phyloP scores from a whole-genome alignment of 192 early-diverging fungal species.

The Tieghemiomyces parasiticus region DNA sequence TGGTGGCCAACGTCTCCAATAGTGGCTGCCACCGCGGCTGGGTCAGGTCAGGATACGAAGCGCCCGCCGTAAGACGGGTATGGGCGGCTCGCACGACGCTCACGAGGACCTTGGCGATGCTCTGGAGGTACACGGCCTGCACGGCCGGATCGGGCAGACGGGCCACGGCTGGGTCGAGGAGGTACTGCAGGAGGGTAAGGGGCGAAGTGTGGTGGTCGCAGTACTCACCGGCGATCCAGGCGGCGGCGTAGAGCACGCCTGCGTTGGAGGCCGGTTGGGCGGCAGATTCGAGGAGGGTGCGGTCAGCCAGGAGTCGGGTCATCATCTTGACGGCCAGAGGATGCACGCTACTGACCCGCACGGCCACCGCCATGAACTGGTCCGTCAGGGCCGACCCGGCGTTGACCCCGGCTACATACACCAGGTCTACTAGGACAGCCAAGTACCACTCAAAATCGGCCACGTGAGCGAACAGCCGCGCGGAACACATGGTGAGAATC shows the following conservation, averaged over 20 bases:
- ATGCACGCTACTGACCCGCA: slow-evolving; percentile 73
- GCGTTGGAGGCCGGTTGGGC: slow-evolving; percentile 43
- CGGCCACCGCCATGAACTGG: slow-evolving; percentile 79
- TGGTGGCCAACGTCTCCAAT: neutral
- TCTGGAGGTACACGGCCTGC: slow-evolving; percentile 57
- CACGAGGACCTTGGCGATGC: slow-evolving; percentile 35
- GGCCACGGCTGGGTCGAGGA: slow-evolving; percentile 7
- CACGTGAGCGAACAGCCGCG: slow-evolving; percentile 70
- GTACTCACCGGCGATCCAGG: slow-evolving; percentile 88
- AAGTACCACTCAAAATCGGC: slow-evolving; percentile 96
- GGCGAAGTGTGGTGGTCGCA: slow-evolving; percentile 29
- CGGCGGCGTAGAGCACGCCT: slow-evolving; percentile 67
- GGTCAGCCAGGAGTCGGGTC: slow-evolving; percentile 55
- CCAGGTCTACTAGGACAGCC: slow-evolving; percentile 60
- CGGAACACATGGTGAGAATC: slow-evolving; percentile 69
- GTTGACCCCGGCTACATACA: slow-evolving; percentile 56
- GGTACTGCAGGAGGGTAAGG: slow-evolving; percentile 7
- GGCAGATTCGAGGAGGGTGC: slow-evolving; percentile 37
- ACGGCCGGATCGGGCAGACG: slow-evolving; percentile 9
- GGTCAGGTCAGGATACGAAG: neutral
- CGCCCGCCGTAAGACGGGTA: neutral
- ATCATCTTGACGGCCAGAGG: slow-evolving; percentile 59
- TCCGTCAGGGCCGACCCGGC: slow-evolving; percentile 51
- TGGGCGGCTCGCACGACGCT: slow-evolving; percentile 17
- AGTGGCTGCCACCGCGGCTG: slow-evolving; percentile 12